phyloP scores from a whole-genome alignment of 768 basidiomycete genomes.

The Naganishia antarctica region DNA sequence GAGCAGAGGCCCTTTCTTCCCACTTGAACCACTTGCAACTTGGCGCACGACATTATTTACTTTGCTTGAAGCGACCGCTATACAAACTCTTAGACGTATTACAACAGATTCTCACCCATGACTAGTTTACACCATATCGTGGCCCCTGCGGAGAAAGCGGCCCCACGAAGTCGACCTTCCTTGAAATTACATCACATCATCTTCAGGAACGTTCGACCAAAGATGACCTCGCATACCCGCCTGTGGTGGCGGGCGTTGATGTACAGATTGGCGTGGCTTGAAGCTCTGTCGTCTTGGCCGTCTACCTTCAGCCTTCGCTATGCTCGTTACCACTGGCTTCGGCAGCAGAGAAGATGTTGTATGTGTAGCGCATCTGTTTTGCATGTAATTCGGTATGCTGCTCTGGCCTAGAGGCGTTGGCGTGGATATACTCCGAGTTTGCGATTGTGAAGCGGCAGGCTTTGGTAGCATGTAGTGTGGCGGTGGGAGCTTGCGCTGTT shows the following conservation, averaged over 20 bases:
- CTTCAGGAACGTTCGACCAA: conserved; percentile 16
- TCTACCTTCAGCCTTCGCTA: conserved; percentile 15
- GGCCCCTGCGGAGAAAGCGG: neutral
- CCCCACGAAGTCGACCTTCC: too few species aligned
- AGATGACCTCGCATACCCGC: conserved; percentile 9
- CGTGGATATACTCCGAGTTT: conserved; percentile 9
- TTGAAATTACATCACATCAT: conserved; percentile 6
- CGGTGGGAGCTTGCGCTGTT: neutral
- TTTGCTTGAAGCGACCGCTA: too few species aligned
- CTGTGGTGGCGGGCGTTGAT: neutral
- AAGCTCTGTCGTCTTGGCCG: conserved; percentile 25
- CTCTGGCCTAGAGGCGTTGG: conserved; percentile 13
- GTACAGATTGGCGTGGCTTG: conserved; percentile 22
- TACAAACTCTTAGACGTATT: neutral
- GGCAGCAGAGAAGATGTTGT: conserved; percentile 4
- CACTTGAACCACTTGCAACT: too few species aligned
- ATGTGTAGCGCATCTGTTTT: conserved; percentile 8
- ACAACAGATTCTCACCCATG: neutral
- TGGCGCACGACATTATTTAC: too few species aligned
- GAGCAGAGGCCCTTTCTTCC: too few species aligned
- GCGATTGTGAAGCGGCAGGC: neutral
- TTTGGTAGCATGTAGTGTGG: conserved; percentile 13
- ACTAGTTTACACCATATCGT: too few species aligned
- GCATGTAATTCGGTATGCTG: conserved; percentile 10
- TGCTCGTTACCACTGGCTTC: conserved; percentile 7